A percentile compares a stretch with the other conserved stretches of the same genome.
phyloP scores from a whole-genome alignment of 2,329 filamentous ascomycete species.

The Dactylellina leptospora region DNA sequence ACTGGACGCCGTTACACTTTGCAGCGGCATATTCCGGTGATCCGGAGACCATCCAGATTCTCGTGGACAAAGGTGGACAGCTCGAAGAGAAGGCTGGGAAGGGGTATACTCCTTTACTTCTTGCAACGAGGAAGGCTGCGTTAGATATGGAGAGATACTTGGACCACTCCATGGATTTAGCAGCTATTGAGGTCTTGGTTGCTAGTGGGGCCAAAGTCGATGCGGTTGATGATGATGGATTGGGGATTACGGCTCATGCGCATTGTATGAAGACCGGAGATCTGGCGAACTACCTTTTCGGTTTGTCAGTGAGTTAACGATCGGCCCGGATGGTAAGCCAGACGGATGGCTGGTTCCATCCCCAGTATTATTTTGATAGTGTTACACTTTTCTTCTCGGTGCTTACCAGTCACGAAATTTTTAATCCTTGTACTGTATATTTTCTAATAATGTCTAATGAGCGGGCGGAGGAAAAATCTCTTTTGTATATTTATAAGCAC shows the following conservation, averaged over 20 bases:
- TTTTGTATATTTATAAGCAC: no score
- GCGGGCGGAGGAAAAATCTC: no score
- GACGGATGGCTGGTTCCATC: no score
- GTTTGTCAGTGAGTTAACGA: conserved; percentile 15
- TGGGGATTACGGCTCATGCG: conserved; percentile 44
- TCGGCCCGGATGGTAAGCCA: no score
- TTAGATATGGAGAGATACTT: conserved; percentile 48
- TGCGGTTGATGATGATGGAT: conserved; percentile 37
- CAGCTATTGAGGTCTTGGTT: conserved; percentile 20
- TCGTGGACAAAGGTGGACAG: conserved; percentile 21
- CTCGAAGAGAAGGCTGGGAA: conserved; percentile 44
- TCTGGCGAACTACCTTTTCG: conserved; percentile 40
- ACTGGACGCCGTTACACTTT: conserved; percentile 44
- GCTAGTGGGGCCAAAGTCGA: conserved; percentile 28
- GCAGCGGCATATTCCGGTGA: conserved; percentile 42
- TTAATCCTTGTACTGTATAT: no score
- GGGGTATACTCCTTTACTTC: conserved; percentile 32
- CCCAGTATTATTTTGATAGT: no score
- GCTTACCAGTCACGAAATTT: no score
- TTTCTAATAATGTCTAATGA: no score
- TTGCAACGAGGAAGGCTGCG: conserved; percentile 47
- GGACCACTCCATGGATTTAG: conserved; percentile 43
- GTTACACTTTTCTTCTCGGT: no score
- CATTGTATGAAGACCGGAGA: conserved; percentile 47
- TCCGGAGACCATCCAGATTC: conserved; percentile 26